Evolutionary conservation across 306 rosid species (phyloP), one percentile per base, ranked within the genome.

Genomic region (Casuarina equisetifolia): DNA sequence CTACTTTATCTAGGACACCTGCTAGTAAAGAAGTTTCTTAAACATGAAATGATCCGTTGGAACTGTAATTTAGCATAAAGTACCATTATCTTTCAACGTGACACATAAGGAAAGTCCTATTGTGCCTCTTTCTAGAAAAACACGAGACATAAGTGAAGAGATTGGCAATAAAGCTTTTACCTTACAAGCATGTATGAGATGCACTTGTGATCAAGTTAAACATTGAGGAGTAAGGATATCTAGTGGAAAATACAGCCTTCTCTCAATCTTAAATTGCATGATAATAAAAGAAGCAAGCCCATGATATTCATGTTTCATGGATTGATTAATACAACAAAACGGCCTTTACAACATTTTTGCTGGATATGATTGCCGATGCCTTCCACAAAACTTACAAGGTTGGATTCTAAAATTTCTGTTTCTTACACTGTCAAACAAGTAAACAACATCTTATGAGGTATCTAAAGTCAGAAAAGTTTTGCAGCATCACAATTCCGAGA

Each of bases 1-100:
- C 97, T 44, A 88, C 73, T 72, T 91, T 95, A 62, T 95, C 97
- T 72, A 95, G 82, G 83, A 92, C 85, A 76, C 99, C 97, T 92
- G 78, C 73, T 84, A 86, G 32, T 0, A 72, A 38, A 16, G 76
- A 74, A 53, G 39, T 70, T 8, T 40, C 17, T 4, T 6, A 5
- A 62, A 49, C 19, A 38, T 83, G 54, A 67, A 78, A 77, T 17
- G 64, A 40, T 54, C 35, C 46, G 74, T 76, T 72, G 42, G 78
- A 69, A 80, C 73, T 76, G 25, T 79, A 72, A 57, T 42, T 45
- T 83, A 40, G 70, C 32, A 1, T 38, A 57, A 38, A 57, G 36
- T 35, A 16, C 70, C 10, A 15, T 66, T 64, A 25, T 25, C 32
- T 64, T 17, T 16, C 39, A 35, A 16, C 16, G 25, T 40, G 35